phyloP scores from a whole-genome alignment of 106 monocot genomes.

The Amphibolis antarctica region DNA sequence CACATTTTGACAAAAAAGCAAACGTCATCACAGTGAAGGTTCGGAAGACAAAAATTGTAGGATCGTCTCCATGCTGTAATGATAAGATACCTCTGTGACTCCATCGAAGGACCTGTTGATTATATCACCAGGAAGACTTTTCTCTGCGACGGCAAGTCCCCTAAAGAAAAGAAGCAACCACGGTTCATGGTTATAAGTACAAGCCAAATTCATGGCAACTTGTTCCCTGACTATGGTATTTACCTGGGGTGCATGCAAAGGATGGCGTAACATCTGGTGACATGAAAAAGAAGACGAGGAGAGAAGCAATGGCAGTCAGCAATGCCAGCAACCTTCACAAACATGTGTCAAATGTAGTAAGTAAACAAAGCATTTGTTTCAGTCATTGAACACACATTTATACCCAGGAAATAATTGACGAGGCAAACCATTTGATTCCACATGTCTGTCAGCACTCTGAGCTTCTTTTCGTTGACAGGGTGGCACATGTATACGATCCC shows the following conservation, averaged over 20 bases:
- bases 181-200: not conserved
- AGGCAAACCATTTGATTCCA: constrained; percentile 26
- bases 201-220: not conserved
- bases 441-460: constrained; percentile 18
- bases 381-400: not conserved
- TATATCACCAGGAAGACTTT: constrained; percentile 23
- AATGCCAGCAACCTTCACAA: constrained; percentile 18
- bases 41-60: no score
- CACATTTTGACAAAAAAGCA: no score
- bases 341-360: not conserved
- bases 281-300: constrained; percentile 46
- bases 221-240: not conserved
- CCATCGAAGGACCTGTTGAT: constrained; percentile 10
- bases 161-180: constrained; percentile 12
- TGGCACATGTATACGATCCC: constrained; percentile 30
- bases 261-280: constrained; percentile 43
- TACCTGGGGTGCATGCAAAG: constrained; percentile 33
- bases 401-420: not conserved
- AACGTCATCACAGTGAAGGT: no score
- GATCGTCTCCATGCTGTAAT: no score
- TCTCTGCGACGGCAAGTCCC: constrained; percentile 14
- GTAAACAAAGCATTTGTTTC: not conserved
- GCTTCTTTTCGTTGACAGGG: constrained; percentile 2
- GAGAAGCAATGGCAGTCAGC: constrained; percentile 23
- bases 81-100: constrained; percentile 20